Percentiles rank a stretch among this genome's conserved stretches.
Conservation (phyloP, 2,329 filamentous ascomycete genomes). For the Scedosporium boydii region DNA sequence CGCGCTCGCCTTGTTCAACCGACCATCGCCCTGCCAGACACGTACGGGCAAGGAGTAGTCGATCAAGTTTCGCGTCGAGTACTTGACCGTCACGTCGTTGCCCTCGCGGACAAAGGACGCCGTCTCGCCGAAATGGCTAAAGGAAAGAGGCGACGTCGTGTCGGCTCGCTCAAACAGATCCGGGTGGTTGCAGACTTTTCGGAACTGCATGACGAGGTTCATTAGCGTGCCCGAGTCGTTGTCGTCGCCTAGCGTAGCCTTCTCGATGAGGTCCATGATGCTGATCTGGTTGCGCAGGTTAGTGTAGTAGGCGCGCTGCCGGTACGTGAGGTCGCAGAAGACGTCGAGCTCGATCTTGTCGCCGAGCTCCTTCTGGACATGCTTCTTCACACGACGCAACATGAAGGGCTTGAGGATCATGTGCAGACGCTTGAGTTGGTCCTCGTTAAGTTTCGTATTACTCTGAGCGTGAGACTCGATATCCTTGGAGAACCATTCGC, state of each 20-base stretch:
- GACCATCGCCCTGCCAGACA: slow-evolving; percentile 71
- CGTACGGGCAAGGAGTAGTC: slow-evolving; percentile 75
- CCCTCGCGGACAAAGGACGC: slow-evolving; percentile 92
- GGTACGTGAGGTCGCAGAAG: slow-evolving; percentile 93
- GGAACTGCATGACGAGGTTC: slow-evolving; percentile 99
- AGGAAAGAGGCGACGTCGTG: slow-evolving; percentile 75
- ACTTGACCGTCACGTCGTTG: slow-evolving; percentile 65
- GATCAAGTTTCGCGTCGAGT: slow-evolving; percentile 80
- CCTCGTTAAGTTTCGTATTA: slow-evolving; percentile 98
- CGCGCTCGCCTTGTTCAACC: slow-evolving; percentile 62
- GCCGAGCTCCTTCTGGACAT: slow-evolving; percentile 96
- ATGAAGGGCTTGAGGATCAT: slow-evolving; percentile 99
- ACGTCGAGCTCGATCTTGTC: slow-evolving; percentile 98
- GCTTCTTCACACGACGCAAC: slow-evolving; percentile 98
- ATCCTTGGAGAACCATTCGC: slow-evolving; percentile 89
- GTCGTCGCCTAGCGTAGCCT: slow-evolving; percentile 87
- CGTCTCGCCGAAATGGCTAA: slow-evolving; percentile 85
- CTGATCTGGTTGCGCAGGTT: slow-evolving; percentile 95
- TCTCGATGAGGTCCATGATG: slow-evolving; percentile 97
- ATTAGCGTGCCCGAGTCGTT: slow-evolving; percentile 92
- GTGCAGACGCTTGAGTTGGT: slow-evolving; percentile 90
- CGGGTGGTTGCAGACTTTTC: slow-evolving; percentile 97
- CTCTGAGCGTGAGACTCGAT: slow-evolving; percentile 98
- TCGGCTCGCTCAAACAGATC: slow-evolving; percentile 95
- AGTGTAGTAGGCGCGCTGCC: slow-evolving; percentile 86